Conservation (phyloP, 2,329 filamentous ascomycete genomes). For the Hyphodiscus sp. region DNA sequence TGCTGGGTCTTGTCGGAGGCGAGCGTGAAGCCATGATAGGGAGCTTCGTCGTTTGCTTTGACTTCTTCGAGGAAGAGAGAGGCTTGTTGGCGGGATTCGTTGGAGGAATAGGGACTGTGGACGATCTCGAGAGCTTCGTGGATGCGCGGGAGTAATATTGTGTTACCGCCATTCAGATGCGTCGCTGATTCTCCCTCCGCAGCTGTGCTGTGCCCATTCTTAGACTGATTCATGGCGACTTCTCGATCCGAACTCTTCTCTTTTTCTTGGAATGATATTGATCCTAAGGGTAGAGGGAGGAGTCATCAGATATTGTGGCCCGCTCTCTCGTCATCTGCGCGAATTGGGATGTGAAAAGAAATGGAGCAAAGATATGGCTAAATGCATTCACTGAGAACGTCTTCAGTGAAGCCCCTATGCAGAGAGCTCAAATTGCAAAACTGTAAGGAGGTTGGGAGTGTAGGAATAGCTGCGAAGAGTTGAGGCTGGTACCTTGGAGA, state of each 20-base stretch:
- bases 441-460: neutral
- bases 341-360: constrained; percentile 8
- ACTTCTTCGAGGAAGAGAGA: constrained; percentile 79
- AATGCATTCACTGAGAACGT: neutral
- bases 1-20: constrained; percentile 70
- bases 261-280: neutral
- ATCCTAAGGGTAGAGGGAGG: neutral
- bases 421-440: neutral
- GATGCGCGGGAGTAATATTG: constrained; percentile 57
- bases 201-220: constrained; percentile 16
- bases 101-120: constrained; percentile 74
- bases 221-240: constrained; percentile 22
- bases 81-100: constrained; percentile 75
- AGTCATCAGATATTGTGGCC: neutral
- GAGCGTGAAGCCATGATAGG: constrained; percentile 76
- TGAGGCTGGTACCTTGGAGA: neutral
- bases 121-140: constrained; percentile 81
- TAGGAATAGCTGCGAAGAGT: neutral
- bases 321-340: constrained; percentile 17
- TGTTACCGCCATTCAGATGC: constrained; percentile 34
- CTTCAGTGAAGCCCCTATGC: neutral
- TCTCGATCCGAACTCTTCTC: neutral
- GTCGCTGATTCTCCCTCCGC: constrained; percentile 13
- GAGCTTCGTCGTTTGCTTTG: constrained; percentile 73
- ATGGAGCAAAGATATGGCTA: neutral